phyloP scores from a whole-genome alignment of 23 red algal genomes.

The Gracilariopsis chorda region DNA sequence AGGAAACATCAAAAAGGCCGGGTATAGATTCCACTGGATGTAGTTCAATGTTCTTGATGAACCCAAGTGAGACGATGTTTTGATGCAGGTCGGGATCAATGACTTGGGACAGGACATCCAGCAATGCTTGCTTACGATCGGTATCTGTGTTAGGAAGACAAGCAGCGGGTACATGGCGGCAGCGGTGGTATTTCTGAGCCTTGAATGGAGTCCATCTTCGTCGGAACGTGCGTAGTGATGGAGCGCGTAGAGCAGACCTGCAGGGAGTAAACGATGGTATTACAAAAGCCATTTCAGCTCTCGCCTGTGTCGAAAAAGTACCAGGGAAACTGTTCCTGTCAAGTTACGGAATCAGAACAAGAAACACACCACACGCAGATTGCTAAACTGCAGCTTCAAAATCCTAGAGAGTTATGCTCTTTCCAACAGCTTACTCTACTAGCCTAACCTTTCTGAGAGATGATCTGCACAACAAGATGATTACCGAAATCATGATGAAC shows the following conservation, averaged over 20 bases:
- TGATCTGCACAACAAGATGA: no score
- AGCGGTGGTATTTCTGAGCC: not conserved
- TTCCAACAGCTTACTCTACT: no score
- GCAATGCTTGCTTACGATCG: slow-evolving; percentile 59
- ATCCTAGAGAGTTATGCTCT: no score
- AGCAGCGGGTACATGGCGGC: not conserved
- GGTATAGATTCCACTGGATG: not conserved
- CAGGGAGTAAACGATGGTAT: not conserved
- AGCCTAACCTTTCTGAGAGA: no score
- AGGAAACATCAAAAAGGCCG: slow-evolving; percentile 73
- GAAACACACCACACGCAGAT: no score
- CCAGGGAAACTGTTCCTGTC: no score
- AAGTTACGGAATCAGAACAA: no score
- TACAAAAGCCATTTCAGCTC: not conserved
- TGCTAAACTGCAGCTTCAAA: no score
- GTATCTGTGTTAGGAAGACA: not conserved
- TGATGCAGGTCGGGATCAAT: slow-evolving; percentile 93
- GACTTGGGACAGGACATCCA: slow-evolving; percentile 59
- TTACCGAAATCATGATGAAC: no score
- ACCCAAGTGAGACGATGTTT: slow-evolving; percentile 95
- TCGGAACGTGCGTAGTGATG: no score
- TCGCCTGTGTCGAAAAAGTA: no score
- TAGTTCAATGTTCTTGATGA: slow-evolving; percentile 84
- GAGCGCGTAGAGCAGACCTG: not conserved
- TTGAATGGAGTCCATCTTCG: no score